phyloP scores from a whole-genome alignment of 768 basidiomycete genomes.

The Hortiboletus flavorubellus region DNA sequence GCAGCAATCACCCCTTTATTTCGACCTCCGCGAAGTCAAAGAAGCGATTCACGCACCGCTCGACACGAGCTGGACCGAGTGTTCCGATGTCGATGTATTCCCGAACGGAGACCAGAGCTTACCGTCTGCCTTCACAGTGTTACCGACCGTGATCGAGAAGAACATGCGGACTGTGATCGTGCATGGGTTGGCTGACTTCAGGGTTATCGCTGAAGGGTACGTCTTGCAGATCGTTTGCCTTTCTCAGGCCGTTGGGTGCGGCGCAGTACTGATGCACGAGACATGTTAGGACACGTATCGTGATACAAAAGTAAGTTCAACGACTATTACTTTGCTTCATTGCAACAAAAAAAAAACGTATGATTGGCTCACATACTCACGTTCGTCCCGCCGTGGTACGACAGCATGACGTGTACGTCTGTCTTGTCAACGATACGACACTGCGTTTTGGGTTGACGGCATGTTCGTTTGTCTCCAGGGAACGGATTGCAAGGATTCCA shows the following conservation, averaged over 20 bases:
- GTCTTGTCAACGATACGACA: not conserved
- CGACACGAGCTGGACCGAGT: constrained; percentile 60
- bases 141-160: constrained; percentile 77
- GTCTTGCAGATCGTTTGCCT: constrained; percentile 8
- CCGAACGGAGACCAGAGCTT: constrained; percentile 56
- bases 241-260: not conserved
- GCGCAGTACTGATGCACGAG: constrained; percentile 8
- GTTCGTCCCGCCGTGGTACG: too few relatives aligned
- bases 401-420: constrained; percentile 41
- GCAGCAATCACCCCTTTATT: constrained; percentile 63
- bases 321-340: not conserved
- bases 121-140: constrained; percentile 60
- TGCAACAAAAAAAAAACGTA: not conserved
- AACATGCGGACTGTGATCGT: constrained; percentile 63
- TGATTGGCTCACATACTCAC: not conserved
- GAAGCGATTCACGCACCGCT: constrained; percentile 65
- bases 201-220: constrained; percentile 72
- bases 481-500: constrained; percentile 70
- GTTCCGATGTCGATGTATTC: constrained; percentile 59
- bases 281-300: constrained; percentile 49
- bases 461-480: constrained; percentile 34
- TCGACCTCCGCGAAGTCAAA: constrained; percentile 63
- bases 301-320: constrained; percentile 55
- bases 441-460: not conserved
- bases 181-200: constrained; percentile 71